phyloP scores from a whole-genome alignment of 441 rosid genomes.

The Gossypium gossypioides region DNA sequence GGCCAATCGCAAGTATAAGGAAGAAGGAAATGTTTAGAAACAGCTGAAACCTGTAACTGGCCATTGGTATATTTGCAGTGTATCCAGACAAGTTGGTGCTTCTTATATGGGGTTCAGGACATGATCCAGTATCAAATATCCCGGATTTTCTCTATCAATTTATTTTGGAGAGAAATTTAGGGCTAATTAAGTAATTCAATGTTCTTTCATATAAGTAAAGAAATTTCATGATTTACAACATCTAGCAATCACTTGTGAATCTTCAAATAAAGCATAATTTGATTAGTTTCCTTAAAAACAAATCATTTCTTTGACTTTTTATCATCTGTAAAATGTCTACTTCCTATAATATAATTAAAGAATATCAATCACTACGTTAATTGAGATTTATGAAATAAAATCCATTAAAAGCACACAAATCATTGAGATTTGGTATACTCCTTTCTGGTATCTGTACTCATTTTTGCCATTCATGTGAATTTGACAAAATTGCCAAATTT shows the following conservation, averaged over 20 bases:
- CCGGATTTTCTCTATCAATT: background rate
- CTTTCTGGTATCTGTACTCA: too few relatives aligned
- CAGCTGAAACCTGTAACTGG: background rate
- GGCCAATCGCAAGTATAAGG: background rate
- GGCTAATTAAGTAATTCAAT: background rate
- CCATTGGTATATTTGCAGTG: background rate
- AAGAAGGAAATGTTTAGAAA: background rate
- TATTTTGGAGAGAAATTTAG: background rate
- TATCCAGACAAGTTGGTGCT: background rate
- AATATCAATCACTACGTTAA: too few relatives aligned
- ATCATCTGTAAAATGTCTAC: too few relatives aligned
- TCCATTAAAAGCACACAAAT: too few relatives aligned
- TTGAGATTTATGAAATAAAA: too few relatives aligned
- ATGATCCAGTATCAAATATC: background rate
- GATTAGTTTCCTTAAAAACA: background rate
- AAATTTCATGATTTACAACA: background rate
- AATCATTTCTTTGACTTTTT: background rate
- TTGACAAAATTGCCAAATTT: too few relatives aligned
- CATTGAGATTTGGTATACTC: too few relatives aligned
- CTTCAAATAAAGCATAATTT: background rate
- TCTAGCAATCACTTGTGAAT: background rate
- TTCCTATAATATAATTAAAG: too few relatives aligned
- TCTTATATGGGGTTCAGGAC: background rate
- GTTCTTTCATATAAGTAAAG: background rate
- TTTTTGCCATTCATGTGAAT: too few relatives aligned